Base-by-base conservation (phyloP, 768 basidiomycete genomes). In the Suillus weaverae region DNA sequence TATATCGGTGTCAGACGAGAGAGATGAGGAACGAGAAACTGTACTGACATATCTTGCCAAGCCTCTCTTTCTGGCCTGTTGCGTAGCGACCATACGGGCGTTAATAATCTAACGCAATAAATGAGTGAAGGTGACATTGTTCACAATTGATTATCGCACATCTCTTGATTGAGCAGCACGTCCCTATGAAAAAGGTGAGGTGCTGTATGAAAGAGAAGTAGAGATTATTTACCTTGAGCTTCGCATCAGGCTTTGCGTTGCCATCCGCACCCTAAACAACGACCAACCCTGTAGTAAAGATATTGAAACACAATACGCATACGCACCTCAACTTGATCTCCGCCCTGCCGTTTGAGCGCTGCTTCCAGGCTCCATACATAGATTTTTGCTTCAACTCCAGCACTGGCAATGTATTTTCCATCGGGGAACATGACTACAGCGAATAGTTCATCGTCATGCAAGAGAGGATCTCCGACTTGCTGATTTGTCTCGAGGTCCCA, bases 401-500 rank as follows among this genome's bases (percentile, higher is more conserved):
- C 94, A 69, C 90, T 94, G 4, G 88, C 92, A 7, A 97, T 81
- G 62, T 87, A 86, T 70, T 84, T 88, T 14, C 91, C 94, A 77
- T 97, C 94, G 3, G 83, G 82, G 68, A 90, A 94, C 46, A 48
- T 22, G n/a, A 48, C n/a, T 14, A 39, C 39, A 39, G 13, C 39
- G 14, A 39, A 39, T 1, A 39, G 39, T 39, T 39, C 39, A 16
- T 39, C 39, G 39, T 39, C 39, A 39, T 39, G 39, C 39, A 39
- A 39, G 39, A 39, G 39, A 14, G 39, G 14, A 39, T 39, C 39
- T 16, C 39, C 39, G 39, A 39, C 39, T 39, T 39, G 14, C 39
- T 39, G 39, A 39, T 39, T 39, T 14, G 39, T 39, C 14, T 16
- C 39, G 5, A 39, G 39, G 13, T 39, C 39, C 39, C 39, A 39